Evolutionary conservation across 768 basidiomycete genomes (phyloP).

Genomic region (Xanthoconium purpureum): DNA sequence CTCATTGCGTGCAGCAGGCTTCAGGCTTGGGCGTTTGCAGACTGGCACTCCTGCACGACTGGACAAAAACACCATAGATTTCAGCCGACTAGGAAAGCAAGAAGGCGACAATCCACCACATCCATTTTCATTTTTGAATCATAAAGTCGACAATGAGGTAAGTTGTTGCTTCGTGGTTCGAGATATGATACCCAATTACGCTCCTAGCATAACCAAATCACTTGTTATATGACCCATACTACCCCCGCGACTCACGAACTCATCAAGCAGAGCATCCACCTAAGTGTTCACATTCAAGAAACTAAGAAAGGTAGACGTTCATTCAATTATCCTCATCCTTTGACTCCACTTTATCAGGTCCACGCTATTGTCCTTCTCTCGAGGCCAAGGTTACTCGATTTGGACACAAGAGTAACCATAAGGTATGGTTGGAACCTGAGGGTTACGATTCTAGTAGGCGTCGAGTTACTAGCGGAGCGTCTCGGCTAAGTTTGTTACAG

Average conservation of each 20-base stretch:
- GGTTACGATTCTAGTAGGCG: slow-evolving; percentile 80
- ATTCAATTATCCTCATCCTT: neutral
- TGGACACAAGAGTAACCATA: slow-evolving; percentile 64
- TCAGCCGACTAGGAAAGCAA: slow-evolving; percentile 56
- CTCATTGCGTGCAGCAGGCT: slow-evolving; percentile 71
- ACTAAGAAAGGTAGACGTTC: slow-evolving; percentile 68
- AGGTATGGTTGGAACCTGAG: slow-evolving; percentile 88
- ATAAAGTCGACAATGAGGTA: slow-evolving; percentile 68
- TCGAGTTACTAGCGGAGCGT: neutral
- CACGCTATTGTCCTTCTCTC: slow-evolving; percentile 87
- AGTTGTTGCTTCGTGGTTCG: slow-evolving; percentile 16
- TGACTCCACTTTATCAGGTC: slow-evolving; percentile 46
- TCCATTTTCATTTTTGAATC: slow-evolving; percentile 77
- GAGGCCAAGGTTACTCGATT: slow-evolving; percentile 87
- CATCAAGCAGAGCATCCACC: slow-evolving; percentile 71
- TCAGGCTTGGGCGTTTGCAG: slow-evolving; percentile 80
- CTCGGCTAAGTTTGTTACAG: slow-evolving; percentile 36
- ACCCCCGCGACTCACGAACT: slow-evolving; percentile 70
- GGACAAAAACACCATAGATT: slow-evolving; percentile 68
- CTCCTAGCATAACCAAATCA: slow-evolving; percentile 66
- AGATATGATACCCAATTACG: neutral
- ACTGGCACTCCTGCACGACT: slow-evolving; percentile 86
- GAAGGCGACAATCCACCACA: slow-evolving; percentile 60
- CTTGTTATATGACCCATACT: slow-evolving; percentile 71
- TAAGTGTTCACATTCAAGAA: slow-evolving; percentile 84